Base-by-base conservation (phyloP, 108 stramenopile species). In the Skeletonema potamos region DNA sequence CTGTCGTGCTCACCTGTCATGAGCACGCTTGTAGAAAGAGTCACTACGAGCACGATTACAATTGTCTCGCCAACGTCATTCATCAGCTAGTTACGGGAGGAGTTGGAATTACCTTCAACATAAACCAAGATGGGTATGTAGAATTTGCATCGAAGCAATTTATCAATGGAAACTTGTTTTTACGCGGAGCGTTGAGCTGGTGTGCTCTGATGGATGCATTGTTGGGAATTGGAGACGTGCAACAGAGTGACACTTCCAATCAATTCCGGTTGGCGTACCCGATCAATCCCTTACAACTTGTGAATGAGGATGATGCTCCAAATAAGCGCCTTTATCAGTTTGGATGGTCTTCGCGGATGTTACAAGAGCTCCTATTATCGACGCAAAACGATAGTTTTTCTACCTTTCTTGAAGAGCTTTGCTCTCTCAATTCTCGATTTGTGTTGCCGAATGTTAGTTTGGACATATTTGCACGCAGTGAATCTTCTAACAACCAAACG, bases 31-130 rank as follows among this genome's bases (percentile, higher is more conserved):
- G 66, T 61, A 10, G 46, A 34, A 43, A 68, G 30, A 55, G 27
- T 29, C 62, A 73, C 43, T 79, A 66, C 39, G 71, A 66, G 48
- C 66, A 79, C 36, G 78, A 79, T 79, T 79, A 73, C 44, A 64
- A 66, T n/a, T 67, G 71, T 62, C 71, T 79, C 26, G 78, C 78
- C 37, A 79, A 79, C 54, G 66, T 73, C 0, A 66, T 79, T 17
- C 78, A 79, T 18, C 17, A 68, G 8, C 66, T 79, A 1, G 59
- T 79, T 13, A 79, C 72, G 6, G 78, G 78, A 15, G 78, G 78
- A n/a, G 58, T 79, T 37, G 64, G 58, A 13, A 68, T 79, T 18
- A 48, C 66, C 27, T 36, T 79, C 36, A 73, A 39, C 26, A 39
- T 61, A 5, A 44, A 41, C 32, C 29, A 13, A 15, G 57, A 27